Evolutionary conservation across 306 rosid species (phyloP).

Genomic region (Cicer yamashitae): DNA sequence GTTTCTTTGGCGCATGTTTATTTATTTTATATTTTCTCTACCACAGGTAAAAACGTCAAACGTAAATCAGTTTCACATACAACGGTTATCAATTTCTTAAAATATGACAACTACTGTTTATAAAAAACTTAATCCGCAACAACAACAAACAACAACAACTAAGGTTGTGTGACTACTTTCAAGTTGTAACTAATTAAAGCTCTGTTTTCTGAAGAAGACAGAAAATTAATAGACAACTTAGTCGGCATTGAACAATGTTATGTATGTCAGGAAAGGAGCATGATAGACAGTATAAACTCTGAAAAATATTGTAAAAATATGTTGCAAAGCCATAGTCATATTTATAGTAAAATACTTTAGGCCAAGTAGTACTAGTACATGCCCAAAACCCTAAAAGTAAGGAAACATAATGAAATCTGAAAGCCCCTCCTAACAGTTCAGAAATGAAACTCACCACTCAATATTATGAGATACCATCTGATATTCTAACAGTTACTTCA

Average conservation of each 20-base stretch:
- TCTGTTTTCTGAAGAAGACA: not conserved
- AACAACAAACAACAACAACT: not conserved
- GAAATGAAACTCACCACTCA: not conserved
- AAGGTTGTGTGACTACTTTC: constrained; percentile 16
- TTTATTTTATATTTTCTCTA: not conserved
- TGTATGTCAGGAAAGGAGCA: not conserved
- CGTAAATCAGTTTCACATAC: not conserved
- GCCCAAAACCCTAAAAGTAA: constrained; percentile 14
- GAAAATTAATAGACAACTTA: not conserved
- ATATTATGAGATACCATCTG: not conserved
- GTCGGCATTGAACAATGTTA: not conserved
- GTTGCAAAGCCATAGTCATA: too few species aligned
- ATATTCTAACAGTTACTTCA: not conserved
- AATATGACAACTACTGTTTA: not conserved
- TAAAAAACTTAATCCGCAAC: too few species aligned
- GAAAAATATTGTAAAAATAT: not conserved
- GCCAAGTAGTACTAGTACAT: not conserved
- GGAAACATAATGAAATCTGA: not conserved
- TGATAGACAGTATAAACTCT: not conserved
- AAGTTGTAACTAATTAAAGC: constrained; percentile 6
- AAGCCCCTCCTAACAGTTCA: not conserved
- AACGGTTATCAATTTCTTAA: not conserved
- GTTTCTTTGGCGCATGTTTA: not conserved
- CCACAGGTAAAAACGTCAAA: not conserved
- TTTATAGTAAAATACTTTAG: not conserved